phyloP scores from a whole-genome alignment of 345 rosid genomes.

The Rubroshorea leprosula region DNA sequence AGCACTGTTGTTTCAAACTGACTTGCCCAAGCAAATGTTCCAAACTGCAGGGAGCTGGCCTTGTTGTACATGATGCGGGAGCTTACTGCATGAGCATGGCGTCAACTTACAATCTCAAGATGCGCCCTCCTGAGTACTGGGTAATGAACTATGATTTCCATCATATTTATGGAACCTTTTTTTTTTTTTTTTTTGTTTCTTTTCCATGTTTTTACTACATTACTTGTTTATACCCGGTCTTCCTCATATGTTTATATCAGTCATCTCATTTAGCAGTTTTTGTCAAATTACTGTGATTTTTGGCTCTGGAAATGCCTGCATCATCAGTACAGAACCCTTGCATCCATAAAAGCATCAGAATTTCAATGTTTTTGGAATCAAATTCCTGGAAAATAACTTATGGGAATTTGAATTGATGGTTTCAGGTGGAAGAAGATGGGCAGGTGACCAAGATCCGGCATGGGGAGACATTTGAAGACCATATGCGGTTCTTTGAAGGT shows the following conservation, averaged over 20 bases:
- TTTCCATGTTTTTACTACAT: no score
- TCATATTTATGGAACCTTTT: neutral
- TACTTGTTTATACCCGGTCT: no score
- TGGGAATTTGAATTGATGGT: constrained; percentile 6
- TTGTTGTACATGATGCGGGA: constrained; percentile 97
- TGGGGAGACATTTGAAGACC: constrained; percentile 82
- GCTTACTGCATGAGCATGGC: constrained; percentile 99
- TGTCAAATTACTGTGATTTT: no score
- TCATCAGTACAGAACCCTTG: no score
- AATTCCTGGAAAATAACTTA: neutral
- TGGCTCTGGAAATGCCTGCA: no score
- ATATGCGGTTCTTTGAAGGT: constrained; percentile 67
- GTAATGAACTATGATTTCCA: constrained; percentile 30
- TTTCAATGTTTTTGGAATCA: neutral
- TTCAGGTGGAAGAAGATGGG: constrained; percentile 84
- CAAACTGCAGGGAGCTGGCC: constrained; percentile 70
- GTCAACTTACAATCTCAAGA: constrained; percentile 95
- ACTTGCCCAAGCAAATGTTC: constrained; percentile 20
- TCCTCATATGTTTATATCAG: no score
- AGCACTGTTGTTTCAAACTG: neutral
- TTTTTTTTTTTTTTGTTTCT: no score
- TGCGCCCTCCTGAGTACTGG: constrained; percentile 99
- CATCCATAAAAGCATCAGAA: neutral
- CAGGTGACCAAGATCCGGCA: constrained; percentile 72
- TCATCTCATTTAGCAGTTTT: no score